Evolutionary conservation across 441 rosid species (phyloP), one percentile per base, ranked within the genome.

Genomic region (Erodium trifolium): DNA sequence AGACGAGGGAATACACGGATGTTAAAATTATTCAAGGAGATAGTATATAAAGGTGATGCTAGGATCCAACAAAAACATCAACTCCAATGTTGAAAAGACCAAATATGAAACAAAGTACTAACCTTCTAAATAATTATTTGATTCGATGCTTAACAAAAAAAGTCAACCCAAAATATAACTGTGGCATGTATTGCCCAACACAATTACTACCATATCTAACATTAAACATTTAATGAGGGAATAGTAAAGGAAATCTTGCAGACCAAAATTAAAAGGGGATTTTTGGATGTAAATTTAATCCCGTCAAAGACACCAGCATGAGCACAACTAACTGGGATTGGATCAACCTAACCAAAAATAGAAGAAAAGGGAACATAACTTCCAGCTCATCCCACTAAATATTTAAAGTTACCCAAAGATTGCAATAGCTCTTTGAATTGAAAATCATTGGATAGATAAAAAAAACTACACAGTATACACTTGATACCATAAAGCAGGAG

Each of bases 1-100:
- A 1, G 73, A 57, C 49, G 60, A 10, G 14, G 62, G 66, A 55
- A 73, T 57, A 34, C n/a, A 72, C 71, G 59, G 67, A 63, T 63
- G 31, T 63, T 9, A 65, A 16, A 27, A 5, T 29, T 29, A 63
- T 13, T 27, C 17, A 63, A 14, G 17, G 13, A 11, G 31, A 2
- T 63, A 39, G 14, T 11, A 13, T 39, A 51, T 0, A 64, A 39
- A 17, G 65, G 63, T 27, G 13, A 35, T 29, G 16, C 2, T 63
- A 63, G 41, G 17, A 63, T 63, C 3, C 68, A 8, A 62, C 66
- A 62, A 63, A 16, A 11, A 34, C 19, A 34, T 8, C 16, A 49
- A 49, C 17, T 13, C 57, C 57, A 13, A 49, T 49, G 57, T n/a
- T 49, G 57, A 49, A 49, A 49, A 49, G 57, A 14, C 11, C 23